phyloP scores from a whole-genome alignment of 2,329 filamentous ascomycete species.

The Coccinonectria pachysandricola region DNA sequence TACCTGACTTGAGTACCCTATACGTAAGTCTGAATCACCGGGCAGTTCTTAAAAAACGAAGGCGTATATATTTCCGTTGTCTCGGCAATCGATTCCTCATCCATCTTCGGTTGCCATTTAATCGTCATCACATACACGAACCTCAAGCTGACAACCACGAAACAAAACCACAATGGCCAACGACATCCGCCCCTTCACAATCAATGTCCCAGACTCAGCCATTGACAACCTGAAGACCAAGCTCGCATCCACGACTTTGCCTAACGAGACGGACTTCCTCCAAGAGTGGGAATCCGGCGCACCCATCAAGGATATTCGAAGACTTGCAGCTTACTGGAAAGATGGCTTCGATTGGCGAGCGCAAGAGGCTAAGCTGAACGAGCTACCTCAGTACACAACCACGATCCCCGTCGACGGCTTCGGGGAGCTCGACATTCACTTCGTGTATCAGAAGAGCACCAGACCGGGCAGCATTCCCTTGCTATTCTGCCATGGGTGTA shows the following conservation, averaged over 20 bases:
- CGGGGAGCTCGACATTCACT: conserved; percentile 50
- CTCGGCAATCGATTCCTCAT: too few species aligned
- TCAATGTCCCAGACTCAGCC: conserved; percentile 22
- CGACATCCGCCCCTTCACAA: conserved; percentile 24
- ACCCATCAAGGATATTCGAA: conserved; percentile 22
- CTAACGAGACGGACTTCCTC: conserved; percentile 22
- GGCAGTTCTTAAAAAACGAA: too few species aligned
- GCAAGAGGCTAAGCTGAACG: conserved; percentile 47
- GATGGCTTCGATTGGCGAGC: conserved; percentile 52
- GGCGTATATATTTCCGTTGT: too few species aligned
- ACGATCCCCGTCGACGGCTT: conserved; percentile 46
- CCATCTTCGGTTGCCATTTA: too few species aligned
- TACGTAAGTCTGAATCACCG: too few species aligned
- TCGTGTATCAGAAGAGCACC: conserved; percentile 46
- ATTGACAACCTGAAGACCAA: conserved; percentile 22
- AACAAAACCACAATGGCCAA: conserved; percentile 10
- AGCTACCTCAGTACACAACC: conserved; percentile 46
- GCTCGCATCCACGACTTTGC: conserved; percentile 21
- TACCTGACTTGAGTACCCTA: too few species aligned
- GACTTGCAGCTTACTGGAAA: conserved; percentile 27
- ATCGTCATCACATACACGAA: too few species aligned
- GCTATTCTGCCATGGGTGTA: conserved; percentile 57
- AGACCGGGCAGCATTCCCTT: conserved; percentile 48
- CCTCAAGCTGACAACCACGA: too few species aligned
- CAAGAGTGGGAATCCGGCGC: conserved; percentile 24